Base-by-base conservation (phyloP, 2,329 filamentous ascomycete genomes). In the Pseudocercospora crystallina region DNA sequence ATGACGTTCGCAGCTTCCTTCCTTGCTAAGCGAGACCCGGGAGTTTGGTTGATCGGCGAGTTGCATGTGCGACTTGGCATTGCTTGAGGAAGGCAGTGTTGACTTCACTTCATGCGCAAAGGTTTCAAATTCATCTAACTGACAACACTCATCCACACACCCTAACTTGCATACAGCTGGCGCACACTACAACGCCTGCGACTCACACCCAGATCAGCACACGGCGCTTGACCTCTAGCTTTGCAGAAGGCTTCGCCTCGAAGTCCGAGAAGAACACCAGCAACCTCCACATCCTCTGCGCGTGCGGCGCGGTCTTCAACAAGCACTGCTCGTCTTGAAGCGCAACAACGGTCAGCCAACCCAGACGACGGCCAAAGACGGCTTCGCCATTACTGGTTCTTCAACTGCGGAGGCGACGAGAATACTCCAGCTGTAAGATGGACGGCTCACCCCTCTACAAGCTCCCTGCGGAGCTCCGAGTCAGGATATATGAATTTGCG, bases 361-460 rank as follows among this genome's bases (percentile, higher is more conserved):
- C n/a, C n/a, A 45, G 20, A 7, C 20, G 20, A 3, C 20, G 20
- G 4, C 20, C 17, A 17, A 45, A 15, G 5, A 33, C 32, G 36
- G 14, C n/a, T 26, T 34, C 12, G n/a, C 2, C 41, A 17, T 10
- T 33, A 7, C 31, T 26, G 20, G 7, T 26, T 26, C 20, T 26
- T 7, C 43, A n/a, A 37, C 43, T 11, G 11, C 32, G 8, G 13
- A 34, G 5, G 13, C 26, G 8, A 17, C 32, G 9, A 37, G 4
- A 2, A 40, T 20, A 12, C 12, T 14, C 9, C 32, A 17, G 36
- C 5, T 8, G 7, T 7, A 26, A 26, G 7, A 45, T 45, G 43
- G 43, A 45, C 9, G 14, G 13, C 3, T 45, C 43, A 9, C 14
- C 32, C 3, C 20, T 45, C 43, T 36, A 45, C 13, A 45, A 45